These are phyloP conservation scores for Trypanosoma avium DNA, from an alignment of 208 protist species.

Conservation along the genomic window DNA sequence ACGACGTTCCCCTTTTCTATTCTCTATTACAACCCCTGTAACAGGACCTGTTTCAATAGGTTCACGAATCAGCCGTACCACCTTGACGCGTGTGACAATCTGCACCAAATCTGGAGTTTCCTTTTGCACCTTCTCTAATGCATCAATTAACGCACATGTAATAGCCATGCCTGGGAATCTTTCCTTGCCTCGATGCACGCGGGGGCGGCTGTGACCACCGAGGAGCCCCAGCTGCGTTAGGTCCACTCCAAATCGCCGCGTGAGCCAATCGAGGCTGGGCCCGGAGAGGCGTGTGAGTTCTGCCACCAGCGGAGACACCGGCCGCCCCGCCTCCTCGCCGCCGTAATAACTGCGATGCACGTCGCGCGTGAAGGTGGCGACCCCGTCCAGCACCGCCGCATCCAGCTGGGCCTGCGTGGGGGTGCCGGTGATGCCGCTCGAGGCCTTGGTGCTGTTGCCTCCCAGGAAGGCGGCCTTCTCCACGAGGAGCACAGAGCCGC, in stretches of 20 bases:
- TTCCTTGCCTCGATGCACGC: constrained; percentile 80
- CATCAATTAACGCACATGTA: constrained; percentile 72
- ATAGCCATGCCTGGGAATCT: constrained; percentile 80
- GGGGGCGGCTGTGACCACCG: constrained; percentile 81
- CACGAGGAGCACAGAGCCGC: constrained; percentile 72
- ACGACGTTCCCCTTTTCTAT: constrained; percentile 34
- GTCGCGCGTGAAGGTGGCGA: constrained; percentile 52
- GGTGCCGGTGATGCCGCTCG: constrained; percentile 90
- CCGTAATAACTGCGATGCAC: constrained; percentile 55
- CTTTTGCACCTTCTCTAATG: constrained; percentile 56
- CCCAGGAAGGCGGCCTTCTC: constrained; percentile 87
- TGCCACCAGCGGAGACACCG: constrained; percentile 44
- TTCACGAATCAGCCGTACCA: constrained; percentile 52
- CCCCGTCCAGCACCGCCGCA: constrained; percentile 56
- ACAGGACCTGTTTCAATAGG: constrained; percentile 37
- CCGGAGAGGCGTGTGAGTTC: constrained; percentile 67
- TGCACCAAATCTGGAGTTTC: constrained; percentile 23
- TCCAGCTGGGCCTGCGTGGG: constrained; percentile 74
- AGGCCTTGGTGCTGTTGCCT: constrained; percentile 90
- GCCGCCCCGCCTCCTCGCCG: constrained; percentile 29
- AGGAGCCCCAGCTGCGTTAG: constrained; percentile 66
- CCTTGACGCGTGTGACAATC: constrained; percentile 52
- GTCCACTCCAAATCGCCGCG: constrained; percentile 69
- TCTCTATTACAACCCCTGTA: constrained; percentile 42
- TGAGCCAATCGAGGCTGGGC: constrained; percentile 67